Percentiles rank a stretch among this genome's conserved stretches.
These are phyloP conservation scores for Castanea crenata DNA, from an alignment of 306 rosid species.

Conservation along the genomic window DNA sequence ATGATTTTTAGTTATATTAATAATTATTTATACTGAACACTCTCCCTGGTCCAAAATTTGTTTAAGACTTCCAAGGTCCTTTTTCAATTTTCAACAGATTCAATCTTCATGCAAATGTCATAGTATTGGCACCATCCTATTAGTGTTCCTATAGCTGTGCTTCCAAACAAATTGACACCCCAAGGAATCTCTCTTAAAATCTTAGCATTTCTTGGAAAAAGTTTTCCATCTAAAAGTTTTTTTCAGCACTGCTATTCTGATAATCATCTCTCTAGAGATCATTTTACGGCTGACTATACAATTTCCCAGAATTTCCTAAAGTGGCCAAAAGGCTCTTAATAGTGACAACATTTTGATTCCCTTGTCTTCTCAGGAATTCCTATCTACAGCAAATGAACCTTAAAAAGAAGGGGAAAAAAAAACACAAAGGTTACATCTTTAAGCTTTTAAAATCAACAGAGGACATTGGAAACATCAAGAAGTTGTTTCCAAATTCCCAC, in stretches of 20 bases:
- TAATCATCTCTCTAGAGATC: not conserved
- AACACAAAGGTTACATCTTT: not conserved
- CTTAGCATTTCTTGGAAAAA: not conserved
- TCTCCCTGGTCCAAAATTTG: slow-evolving; percentile 7
- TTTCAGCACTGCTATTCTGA: not conserved
- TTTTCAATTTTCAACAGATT: not conserved
- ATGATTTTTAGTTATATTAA: not conserved
- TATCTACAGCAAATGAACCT: not conserved
- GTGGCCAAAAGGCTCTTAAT: not conserved
- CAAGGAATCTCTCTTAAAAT: slow-evolving; percentile 6
- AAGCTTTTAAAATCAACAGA: slow-evolving; percentile 1
- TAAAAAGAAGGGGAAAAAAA: not conserved
- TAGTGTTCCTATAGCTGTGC: not conserved
- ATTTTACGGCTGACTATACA: slow-evolving; percentile 9
- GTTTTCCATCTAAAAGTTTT: not conserved
- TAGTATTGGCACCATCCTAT: slow-evolving; percentile 2
- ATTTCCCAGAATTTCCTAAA: not conserved
- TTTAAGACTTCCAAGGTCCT: not conserved
- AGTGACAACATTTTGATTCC: not conserved
- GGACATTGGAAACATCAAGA: not conserved
- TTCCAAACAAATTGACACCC: not conserved
- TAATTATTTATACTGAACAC: not conserved
- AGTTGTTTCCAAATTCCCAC: slow-evolving; percentile 2
- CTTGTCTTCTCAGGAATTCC: not conserved
- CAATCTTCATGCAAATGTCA: slow-evolving; percentile 2